Percentiles rank a stretch among this genome's conserved stretches.
These are phyloP conservation scores for Pisolithus sp. DNA, from an alignment of 768 basidiomycete species.

Conservation along the genomic window DNA sequence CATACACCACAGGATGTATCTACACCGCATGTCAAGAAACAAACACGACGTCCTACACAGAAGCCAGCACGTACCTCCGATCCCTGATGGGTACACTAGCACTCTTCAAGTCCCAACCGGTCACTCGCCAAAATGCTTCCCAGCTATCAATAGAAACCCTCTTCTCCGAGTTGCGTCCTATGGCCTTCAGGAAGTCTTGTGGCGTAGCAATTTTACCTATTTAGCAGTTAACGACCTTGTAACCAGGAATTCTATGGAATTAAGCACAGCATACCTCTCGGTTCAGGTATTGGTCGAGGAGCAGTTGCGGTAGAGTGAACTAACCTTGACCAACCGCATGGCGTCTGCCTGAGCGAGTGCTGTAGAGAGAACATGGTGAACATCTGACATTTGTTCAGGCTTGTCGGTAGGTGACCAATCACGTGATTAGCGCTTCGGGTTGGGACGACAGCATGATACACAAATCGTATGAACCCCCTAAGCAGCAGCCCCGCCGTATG, in stretches of 20 bases:
- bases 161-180: conserved; percentile 61
- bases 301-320: conserved; percentile 25
- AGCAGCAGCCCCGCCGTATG: background rate
- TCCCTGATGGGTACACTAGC: conserved; percentile 63
- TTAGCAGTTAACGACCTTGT: conserved; percentile 4
- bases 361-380: conserved; percentile 16
- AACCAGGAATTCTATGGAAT: background rate
- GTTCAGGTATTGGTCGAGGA: conserved; percentile 15
- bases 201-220: conserved; percentile 51
- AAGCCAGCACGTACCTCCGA: conserved; percentile 47
- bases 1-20: conserved; percentile 84
- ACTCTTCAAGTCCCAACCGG: conserved; percentile 53
- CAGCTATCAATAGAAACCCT: conserved; percentile 63
- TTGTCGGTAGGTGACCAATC: background rate
- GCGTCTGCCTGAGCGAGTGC: conserved; percentile 13
- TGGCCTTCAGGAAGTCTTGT: conserved; percentile 61
- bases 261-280: conserved; percentile 15
- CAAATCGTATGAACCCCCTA: background rate
- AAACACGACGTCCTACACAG: background rate
- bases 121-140: conserved; percentile 64
- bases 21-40: conserved; percentile 22
- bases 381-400: background rate
- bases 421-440: background rate
- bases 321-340: conserved; percentile 18
- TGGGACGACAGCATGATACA: background rate